Evolutionary conservation across 768 basidiomycete genomes (phyloP).

Genomic region (Mycena floridula): DNA sequence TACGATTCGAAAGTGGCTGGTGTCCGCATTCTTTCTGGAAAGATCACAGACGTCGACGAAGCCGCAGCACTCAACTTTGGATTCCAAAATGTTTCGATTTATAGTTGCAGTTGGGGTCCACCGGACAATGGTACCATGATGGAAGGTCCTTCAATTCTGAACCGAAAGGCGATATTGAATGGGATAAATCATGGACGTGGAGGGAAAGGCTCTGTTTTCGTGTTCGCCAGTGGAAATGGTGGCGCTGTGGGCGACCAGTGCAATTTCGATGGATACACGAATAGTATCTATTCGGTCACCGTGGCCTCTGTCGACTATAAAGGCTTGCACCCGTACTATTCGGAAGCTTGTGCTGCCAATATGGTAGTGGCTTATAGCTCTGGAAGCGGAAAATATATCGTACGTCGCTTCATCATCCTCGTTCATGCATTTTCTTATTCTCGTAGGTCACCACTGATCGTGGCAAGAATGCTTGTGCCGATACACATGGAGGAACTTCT

Average conservation of each 20-base stretch:
- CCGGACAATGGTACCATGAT: slow-evolving; percentile 91
- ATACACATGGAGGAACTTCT: slow-evolving; percentile 89
- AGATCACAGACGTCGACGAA: slow-evolving; percentile 94
- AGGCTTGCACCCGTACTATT: slow-evolving; percentile 93
- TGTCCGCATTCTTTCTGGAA: slow-evolving; percentile 89
- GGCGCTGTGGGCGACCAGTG: slow-evolving; percentile 90
- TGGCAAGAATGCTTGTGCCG: slow-evolving; percentile 76
- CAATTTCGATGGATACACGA: slow-evolving; percentile 99
- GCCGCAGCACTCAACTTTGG: slow-evolving; percentile 92
- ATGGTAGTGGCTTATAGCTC: slow-evolving; percentile 96
- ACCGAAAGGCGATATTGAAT: slow-evolving; percentile 90
- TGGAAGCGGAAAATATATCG: slow-evolving; percentile 89
- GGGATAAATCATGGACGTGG: slow-evolving; percentile 85
- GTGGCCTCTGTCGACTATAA: slow-evolving; percentile 93
- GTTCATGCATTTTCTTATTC: slow-evolving; percentile 9
- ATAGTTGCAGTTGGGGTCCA: slow-evolving; percentile 97
- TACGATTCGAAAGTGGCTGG: slow-evolving; percentile 90
- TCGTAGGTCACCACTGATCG: slow-evolving; percentile 91
- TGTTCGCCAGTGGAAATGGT: slow-evolving; percentile 97
- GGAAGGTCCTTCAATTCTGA: slow-evolving; percentile 90
- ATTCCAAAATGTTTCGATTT: slow-evolving; percentile 87
- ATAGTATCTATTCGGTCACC: slow-evolving; percentile 93
- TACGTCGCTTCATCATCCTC: slow-evolving; percentile 37
- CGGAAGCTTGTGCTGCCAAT: slow-evolving; percentile 96
- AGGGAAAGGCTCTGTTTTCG: slow-evolving; percentile 90